phyloP scores from a whole-genome alignment of 345 rosid genomes.

The Gossypium bickii region DNA sequence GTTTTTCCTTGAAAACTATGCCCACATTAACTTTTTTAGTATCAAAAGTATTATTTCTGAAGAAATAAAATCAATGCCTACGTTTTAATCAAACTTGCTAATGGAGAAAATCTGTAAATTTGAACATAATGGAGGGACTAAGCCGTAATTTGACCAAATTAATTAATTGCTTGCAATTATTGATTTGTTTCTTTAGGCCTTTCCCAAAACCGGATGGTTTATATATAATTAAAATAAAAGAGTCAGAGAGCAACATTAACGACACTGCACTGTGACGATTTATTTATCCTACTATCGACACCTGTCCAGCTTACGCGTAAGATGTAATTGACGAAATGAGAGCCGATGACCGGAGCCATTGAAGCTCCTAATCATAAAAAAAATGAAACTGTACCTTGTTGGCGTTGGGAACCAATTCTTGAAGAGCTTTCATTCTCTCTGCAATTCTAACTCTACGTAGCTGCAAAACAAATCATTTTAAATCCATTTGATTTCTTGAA shows the following conservation, averaged over 20 bases:
- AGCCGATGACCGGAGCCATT: neutral
- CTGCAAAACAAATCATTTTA: constrained; percentile 37
- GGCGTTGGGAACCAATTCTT: constrained; percentile 92
- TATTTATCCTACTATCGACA: neutral
- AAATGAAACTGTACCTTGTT: constrained; percentile 57
- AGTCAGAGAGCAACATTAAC: neutral
- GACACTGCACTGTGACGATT: neutral
- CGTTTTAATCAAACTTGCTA: too few relatives aligned
- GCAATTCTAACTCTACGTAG: constrained; percentile 93
- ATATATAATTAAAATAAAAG: neutral
- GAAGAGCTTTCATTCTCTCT: constrained; percentile 96
- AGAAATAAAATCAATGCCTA: too few relatives aligned
- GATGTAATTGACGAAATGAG: neutral
- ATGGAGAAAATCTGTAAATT: neutral
- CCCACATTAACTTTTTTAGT: too few relatives aligned
- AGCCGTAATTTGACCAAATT: neutral
- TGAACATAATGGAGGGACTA: neutral
- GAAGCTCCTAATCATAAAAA: neutral
- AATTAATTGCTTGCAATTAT: neutral
- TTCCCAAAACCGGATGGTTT: neutral
- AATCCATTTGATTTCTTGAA: too few relatives aligned
- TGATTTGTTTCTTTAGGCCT: neutral
- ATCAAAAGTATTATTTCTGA: too few relatives aligned
- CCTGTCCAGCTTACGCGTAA: neutral
- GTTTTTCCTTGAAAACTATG: too few relatives aligned